Evolutionary conservation across 2,329 filamentous ascomycete species (phyloP).

Genomic region (Aquanectria penicillioides): DNA sequence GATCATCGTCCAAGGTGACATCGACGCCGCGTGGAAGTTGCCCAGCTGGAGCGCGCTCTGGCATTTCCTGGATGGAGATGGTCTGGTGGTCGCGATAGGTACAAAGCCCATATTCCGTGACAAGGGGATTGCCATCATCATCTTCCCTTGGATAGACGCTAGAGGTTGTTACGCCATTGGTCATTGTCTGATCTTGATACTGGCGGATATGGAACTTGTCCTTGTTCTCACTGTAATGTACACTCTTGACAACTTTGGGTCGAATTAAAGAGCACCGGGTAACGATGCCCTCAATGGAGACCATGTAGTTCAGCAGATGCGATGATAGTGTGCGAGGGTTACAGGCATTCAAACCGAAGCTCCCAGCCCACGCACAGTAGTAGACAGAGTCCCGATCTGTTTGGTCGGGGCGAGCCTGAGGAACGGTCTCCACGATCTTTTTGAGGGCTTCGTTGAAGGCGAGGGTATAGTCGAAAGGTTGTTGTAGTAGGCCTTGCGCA

Average conservation of each 20-base stretch:
- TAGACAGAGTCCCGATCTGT: conserved; percentile 83
- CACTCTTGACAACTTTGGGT: conserved; percentile 97
- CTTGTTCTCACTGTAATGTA: conserved; percentile 92
- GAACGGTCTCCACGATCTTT: conserved; percentile 83
- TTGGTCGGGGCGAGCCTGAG: conserved; percentile 79
- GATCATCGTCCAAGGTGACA: conserved; percentile 94
- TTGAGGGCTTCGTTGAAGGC: conserved; percentile 94
- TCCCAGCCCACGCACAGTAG: conserved; percentile 97
- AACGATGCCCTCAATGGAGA: conserved; percentile 96
- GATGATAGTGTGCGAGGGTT: conserved; percentile 94
- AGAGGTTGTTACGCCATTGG: conserved; percentile 85
- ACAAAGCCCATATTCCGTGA: conserved; percentile 96
- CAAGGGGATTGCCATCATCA: conserved; percentile 88
- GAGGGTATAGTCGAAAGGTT: conserved; percentile 87
- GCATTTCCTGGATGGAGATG: conserved; percentile 99
- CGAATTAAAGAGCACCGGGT: conserved; percentile 95
- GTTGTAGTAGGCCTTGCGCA: conserved; percentile 79
- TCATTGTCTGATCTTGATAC: conserved; percentile 98
- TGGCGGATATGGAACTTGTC: conserved; percentile 88
- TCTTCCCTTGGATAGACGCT: conserved; percentile 96
- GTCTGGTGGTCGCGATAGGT: conserved; percentile 97
- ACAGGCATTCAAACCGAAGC: conserved; percentile 93
- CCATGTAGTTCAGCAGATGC: conserved; percentile 92
- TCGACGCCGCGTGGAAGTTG: conserved; percentile 96
- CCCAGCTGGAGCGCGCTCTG: conserved; percentile 92